Evolutionary conservation across 371 early-diverging fungal genomes (phyloP).

Genomic region (Mucor sp.): DNA sequence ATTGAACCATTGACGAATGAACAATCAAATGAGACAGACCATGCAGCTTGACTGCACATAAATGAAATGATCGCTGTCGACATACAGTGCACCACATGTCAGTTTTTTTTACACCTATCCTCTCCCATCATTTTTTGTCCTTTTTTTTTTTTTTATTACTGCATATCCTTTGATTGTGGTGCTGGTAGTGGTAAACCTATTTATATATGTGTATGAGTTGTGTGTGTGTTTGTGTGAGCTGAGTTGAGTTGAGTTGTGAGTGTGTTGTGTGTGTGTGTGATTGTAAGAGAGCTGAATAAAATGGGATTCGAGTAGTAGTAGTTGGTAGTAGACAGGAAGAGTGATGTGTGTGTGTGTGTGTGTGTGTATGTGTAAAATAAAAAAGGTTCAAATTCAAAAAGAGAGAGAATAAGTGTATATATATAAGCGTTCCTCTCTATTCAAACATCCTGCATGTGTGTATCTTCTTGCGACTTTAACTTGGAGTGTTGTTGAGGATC

Average conservation of each 20-base stretch:
- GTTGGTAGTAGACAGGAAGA: too few relatives aligned
- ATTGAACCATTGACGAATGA: neutral
- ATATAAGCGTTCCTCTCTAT: neutral
- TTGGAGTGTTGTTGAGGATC: constrained; percentile 10
- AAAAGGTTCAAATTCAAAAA: neutral
- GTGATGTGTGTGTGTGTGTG: neutral
- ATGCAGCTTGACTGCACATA: neutral
- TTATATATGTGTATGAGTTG: neutral
- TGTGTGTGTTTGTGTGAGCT: neutral
- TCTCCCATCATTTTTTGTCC: neutral
- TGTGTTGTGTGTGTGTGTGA: neutral
- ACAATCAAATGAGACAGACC: neutral
- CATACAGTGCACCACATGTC: neutral
- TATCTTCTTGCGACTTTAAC: constrained; percentile 1
- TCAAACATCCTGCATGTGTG: constrained; percentile 11
- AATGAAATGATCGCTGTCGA: neutral
- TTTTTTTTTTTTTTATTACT: constrained; percentile 3
- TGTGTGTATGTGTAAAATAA: neutral
- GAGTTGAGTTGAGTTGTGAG: neutral
- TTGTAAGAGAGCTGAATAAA: neutral
- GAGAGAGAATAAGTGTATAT: neutral
- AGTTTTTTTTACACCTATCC: neutral
- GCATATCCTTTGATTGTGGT: neutral
- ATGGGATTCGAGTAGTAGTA: neutral
- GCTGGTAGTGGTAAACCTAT: neutral